These are phyloP conservation scores for Crithidia mellificae DNA, from an alignment of 208 protist species.

Conservation along the genomic window DNA sequence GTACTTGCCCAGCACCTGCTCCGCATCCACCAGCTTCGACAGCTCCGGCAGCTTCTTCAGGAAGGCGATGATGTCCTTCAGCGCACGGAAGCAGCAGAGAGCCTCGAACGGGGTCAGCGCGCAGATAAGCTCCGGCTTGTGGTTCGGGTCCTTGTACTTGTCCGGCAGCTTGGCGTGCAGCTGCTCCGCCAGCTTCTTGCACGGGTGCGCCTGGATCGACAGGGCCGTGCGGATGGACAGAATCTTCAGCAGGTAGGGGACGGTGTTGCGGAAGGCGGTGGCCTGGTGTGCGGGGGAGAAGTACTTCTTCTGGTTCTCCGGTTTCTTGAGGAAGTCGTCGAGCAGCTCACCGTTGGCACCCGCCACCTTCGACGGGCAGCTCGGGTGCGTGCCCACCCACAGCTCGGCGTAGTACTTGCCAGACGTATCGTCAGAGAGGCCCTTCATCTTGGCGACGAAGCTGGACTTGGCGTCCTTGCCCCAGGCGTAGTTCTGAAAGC, in stretches of 20 bases:
- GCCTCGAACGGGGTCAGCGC: conserved; percentile 94
- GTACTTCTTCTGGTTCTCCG: conserved; percentile 42
- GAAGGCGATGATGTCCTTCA: conserved; percentile 84
- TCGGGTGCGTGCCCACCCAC: conserved; percentile 98
- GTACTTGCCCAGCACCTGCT: conserved; percentile 36
- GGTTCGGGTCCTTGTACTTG: conserved; percentile 98
- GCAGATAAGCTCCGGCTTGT: conserved; percentile 98
- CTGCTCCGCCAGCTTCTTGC: conserved; percentile 91
- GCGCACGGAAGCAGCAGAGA: conserved; percentile 95
- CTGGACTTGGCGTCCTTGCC: conserved; percentile 78
- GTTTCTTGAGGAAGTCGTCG: conserved; percentile 54
- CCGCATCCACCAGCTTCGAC: conserved; percentile 37
- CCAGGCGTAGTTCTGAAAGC: conserved; percentile 87
- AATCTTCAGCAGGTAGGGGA: conserved; percentile 97
- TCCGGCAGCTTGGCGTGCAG: conserved; percentile 89
- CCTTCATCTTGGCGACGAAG: conserved; percentile 83
- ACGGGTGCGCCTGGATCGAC: conserved; percentile 98
- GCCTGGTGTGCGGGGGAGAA: conserved; percentile 60
- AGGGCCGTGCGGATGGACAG: conserved; percentile 95
- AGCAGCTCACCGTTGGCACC: conserved; percentile 49
- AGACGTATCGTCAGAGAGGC: conserved; percentile 44
- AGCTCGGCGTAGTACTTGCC: conserved; percentile 93
- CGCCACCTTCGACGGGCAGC: conserved; percentile 76
- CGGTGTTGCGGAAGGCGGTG: conserved; percentile 58
- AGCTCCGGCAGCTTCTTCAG: conserved; percentile 62